These are phyloP conservation scores for Leptomonas seymouri DNA, from an alignment of 208 protist genomes.

Conservation along the genomic window DNA sequence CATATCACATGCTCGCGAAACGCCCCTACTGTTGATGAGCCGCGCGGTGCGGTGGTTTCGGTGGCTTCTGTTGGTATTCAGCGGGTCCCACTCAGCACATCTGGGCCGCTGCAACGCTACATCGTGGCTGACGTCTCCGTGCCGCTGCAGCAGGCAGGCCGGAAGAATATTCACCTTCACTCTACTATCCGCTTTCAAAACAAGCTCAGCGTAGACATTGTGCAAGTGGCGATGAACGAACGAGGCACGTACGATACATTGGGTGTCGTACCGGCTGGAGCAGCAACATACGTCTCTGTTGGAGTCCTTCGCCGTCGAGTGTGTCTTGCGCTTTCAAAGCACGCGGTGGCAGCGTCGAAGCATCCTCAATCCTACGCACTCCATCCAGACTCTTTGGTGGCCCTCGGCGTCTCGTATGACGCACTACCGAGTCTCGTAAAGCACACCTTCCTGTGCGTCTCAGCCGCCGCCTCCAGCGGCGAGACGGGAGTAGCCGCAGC, in stretches of 20 bases:
- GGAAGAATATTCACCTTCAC: slow-evolving; percentile 52
- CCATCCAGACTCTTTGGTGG: slow-evolving; percentile 9
- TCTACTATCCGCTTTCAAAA: slow-evolving; percentile 60
- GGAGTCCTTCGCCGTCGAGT: slow-evolving; percentile 24
- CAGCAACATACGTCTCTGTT: slow-evolving; percentile 17
- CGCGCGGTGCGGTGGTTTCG: slow-evolving; percentile 19
- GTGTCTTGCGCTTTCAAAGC: slow-evolving; percentile 1
- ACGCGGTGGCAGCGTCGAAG: not conserved
- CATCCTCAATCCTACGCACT: slow-evolving; percentile 3
- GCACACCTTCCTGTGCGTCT: slow-evolving; percentile 56
- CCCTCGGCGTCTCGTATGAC: slow-evolving; percentile 69
- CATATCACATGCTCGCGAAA: not conserved
- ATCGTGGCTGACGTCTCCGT: slow-evolving; percentile 57
- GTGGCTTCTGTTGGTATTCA: slow-evolving; percentile 23
- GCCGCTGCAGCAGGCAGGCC: slow-evolving; percentile 22
- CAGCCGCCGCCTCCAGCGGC: slow-evolving; percentile 9
- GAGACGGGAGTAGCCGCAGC: not conserved
- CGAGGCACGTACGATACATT: slow-evolving; percentile 17
- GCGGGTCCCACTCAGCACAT: slow-evolving; percentile 15
- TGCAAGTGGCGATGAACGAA: slow-evolving; percentile 25
- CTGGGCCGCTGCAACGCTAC: slow-evolving; percentile 33
- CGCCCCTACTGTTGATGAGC: not conserved
- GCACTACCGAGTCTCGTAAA: slow-evolving; percentile 48
- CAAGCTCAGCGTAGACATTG: slow-evolving; percentile 40
- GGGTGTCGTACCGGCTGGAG: slow-evolving; percentile 3